Evolutionary conservation across 2,329 filamentous ascomycete species (phyloP), one percentile per base, ranked within the genome.

Genomic region (Curvularia hawaiiensis): DNA sequence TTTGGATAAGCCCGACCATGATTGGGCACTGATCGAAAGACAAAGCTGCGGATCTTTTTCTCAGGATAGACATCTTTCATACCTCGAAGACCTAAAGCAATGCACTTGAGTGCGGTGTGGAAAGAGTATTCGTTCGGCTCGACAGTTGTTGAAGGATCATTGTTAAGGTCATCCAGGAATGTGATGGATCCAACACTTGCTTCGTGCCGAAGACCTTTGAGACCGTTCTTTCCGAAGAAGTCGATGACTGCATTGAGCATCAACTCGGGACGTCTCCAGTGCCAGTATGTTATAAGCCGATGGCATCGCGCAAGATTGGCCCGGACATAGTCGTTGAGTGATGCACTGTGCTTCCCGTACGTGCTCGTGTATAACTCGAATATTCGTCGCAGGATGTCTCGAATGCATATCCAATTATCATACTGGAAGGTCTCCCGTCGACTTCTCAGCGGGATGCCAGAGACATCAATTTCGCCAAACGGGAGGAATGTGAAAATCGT

Each of bases 1-100:
- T 87, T 88, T 1, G 80, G 83, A 68, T 86, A 85, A 6, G 76
- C 80, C n/a, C 84, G 81, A 4, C 83, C 84, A 67, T 87, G 84
- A 55, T 86, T 87, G 3, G 85, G 85, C 31, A 86, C 78, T 24
- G 84, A 78, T 24, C 85, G 81, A 77, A 82, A 86, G 4, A 82
- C 80, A 52, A 85, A 80, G 55, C 83, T 83, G 16, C 79, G 79
- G 49, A 87, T 78, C 66, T 82, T 85, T 61, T 83, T 86, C 47
- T 82, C 80, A 7, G 79, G 67, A 61, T 84, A 83, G 0, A 76
- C 53, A 18, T 70, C 54, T 14, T 73, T 74, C 77, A 87, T 78
- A 9, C 78, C 78, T 20, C 74, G 75, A 8, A 87, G 67, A 8
- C 83, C 82, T 38, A 77, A 74, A 16, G 77, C 83, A 20, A 87